Conservation (phyloP, 2,329 filamentous ascomycete species). For the Trichoderma endophyticum region DNA sequence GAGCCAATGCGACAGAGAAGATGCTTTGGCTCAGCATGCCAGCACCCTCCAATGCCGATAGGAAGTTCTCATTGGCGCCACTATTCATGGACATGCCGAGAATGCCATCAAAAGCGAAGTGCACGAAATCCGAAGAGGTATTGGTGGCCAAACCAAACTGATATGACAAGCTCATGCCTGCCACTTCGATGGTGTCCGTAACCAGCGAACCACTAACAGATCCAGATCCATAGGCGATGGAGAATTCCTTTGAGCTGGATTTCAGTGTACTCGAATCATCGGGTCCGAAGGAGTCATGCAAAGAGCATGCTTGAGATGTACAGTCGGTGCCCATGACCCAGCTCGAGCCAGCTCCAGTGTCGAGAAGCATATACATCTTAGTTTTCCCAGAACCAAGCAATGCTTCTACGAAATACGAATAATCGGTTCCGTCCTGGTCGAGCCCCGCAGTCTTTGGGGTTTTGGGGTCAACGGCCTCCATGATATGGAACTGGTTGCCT, state of each 20-base stretch:
- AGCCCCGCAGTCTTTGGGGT: constrained; percentile 52
- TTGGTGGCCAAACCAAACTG: constrained; percentile 70
- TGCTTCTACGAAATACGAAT: constrained; percentile 61
- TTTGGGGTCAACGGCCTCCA: constrained; percentile 44
- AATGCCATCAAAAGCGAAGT: constrained; percentile 85
- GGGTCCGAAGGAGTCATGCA: constrained; percentile 68
- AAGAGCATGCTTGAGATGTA: constrained; percentile 59
- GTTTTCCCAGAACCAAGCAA: constrained; percentile 53
- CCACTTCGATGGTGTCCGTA: constrained; percentile 65
- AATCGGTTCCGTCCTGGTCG: constrained; percentile 63
- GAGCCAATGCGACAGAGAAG: constrained; percentile 68
- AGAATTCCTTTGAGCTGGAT: constrained; percentile 53
- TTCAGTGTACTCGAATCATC: constrained; percentile 63
- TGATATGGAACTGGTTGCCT: constrained; percentile 46
- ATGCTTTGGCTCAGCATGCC: constrained; percentile 60
- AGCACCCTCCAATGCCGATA: constrained; percentile 58
- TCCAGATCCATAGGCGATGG: constrained; percentile 74
- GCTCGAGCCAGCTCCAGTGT: constrained; percentile 67
- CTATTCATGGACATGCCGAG: constrained; percentile 68
- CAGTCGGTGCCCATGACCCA: constrained; percentile 81
- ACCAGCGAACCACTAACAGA: constrained; percentile 64
- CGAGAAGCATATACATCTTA: constrained; percentile 59
- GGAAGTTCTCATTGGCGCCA: constrained; percentile 61
- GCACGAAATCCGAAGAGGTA: constrained; percentile 70
- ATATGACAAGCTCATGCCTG: constrained; percentile 60